Percentiles rank a stretch among this genome's conserved stretches.
These are phyloP conservation scores for Pelargonium australe DNA, from an alignment of 441 rosid species.

Conservation along the genomic window DNA sequence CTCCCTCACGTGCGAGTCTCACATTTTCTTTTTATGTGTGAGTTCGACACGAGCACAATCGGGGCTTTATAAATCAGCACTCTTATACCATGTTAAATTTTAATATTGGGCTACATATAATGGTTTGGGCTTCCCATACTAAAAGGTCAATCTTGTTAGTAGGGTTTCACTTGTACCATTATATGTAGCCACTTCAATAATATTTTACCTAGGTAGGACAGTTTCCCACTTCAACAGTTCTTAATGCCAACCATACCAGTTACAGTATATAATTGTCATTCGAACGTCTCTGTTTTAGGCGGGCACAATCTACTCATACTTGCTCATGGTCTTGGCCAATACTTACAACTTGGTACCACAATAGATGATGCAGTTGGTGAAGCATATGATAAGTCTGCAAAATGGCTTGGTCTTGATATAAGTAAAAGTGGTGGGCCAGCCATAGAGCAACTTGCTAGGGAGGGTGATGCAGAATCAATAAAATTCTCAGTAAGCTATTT, in stretches of 20 bases:
- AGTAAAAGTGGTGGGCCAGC: conserved; percentile 96
- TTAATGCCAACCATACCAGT: background rate
- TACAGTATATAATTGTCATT: conserved; percentile 10
- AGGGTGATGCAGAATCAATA: conserved; percentile 72
- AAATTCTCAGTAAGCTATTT: conserved; percentile 57
- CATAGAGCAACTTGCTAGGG: conserved; percentile 79
- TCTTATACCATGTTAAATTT: no score
- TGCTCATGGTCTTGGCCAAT: conserved; percentile 82
- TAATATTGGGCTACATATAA: no score
- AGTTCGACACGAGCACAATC: no score
- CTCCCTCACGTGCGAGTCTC: no score
- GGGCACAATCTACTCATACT: conserved; percentile 85
- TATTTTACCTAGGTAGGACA: no score
- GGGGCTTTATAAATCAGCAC: no score
- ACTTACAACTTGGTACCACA: conserved; percentile 88
- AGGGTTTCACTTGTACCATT: no score
- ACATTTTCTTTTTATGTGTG: no score
- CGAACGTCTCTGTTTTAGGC: conserved; percentile 36
- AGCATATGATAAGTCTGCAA: conserved; percentile 86
- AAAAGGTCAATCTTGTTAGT: no score
- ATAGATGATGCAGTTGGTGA: conserved; percentile 94
- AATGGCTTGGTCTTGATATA: conserved; percentile 95
- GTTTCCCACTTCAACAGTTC: no score
- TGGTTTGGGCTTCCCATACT: no score
- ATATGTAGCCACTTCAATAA: no score